Conservation (phyloP, 441 rosid genomes). For the Mallotus repandus region DNA sequence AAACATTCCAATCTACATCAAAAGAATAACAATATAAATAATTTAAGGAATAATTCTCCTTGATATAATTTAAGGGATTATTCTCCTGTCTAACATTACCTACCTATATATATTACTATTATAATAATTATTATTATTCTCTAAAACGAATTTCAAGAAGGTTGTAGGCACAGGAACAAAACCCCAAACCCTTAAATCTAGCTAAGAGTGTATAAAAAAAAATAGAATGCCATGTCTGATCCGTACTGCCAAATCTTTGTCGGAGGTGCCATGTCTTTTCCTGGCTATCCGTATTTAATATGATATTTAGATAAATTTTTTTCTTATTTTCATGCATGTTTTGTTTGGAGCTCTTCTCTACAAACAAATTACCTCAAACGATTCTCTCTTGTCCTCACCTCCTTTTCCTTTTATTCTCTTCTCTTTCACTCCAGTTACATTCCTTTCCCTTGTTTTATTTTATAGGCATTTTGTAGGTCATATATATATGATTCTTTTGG, state of each 20-base stretch:
- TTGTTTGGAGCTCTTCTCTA: constrained; percentile 19
- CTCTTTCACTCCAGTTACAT: constrained; percentile 4
- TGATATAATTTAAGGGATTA: constrained; percentile 18
- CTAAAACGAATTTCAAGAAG: constrained; percentile 39
- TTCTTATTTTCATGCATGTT: background rate
- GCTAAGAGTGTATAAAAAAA: background rate
- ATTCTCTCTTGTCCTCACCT: constrained; percentile 40
- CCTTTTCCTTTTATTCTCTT: constrained; percentile 33
- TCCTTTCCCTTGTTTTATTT: background rate
- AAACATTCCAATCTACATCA: constrained; percentile 17
- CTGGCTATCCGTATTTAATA: background rate
- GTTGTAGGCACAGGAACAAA: constrained; percentile 25
- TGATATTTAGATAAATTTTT: too few relatives aligned
- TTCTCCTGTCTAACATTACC: constrained; percentile 28
- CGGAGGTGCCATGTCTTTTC: constrained; percentile 35
- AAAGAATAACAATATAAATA: background rate
- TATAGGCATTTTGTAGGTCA: background rate
- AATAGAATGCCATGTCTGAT: constrained; percentile 20
- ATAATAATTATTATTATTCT: background rate
- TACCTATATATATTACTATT: constrained; percentile 15
- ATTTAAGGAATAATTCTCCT: constrained; percentile 25
- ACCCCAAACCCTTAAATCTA: constrained; percentile 38
- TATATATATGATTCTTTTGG: background rate
- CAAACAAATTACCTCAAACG: constrained; percentile 24
- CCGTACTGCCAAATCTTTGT: constrained; percentile 49